These are phyloP conservation scores for Umbelopsis sp. DNA, from an alignment of 192 early-diverging fungal genomes.

Conservation along the genomic window DNA sequence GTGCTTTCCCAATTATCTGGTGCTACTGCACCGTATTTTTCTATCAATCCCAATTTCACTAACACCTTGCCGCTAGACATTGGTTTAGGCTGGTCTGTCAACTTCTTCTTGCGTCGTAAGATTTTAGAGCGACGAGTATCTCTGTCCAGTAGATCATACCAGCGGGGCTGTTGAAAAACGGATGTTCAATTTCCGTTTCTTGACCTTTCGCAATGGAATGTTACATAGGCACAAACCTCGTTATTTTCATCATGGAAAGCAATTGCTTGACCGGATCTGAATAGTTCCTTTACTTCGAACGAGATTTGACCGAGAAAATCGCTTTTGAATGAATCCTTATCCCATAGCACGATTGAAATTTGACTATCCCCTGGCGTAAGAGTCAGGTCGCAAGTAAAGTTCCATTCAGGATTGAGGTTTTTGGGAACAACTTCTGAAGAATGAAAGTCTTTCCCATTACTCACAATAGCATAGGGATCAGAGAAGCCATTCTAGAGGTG, in stretches of 20 bases:
- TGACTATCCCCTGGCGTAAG: constrained; percentile 35
- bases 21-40: not conserved
- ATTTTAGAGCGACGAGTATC: not conserved
- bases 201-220: not conserved
- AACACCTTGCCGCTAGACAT: not conserved
- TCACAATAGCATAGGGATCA: constrained; percentile 45
- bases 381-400: constrained; percentile 54
- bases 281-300: constrained; percentile 57
- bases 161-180: not conserved
- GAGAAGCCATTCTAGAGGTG: not conserved
- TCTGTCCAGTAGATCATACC: not conserved
- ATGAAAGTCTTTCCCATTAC: constrained; percentile 53
- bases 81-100: not conserved
- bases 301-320: constrained; percentile 65
- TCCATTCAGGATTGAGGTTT: constrained; percentile 65
- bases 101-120: not conserved
- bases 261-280: constrained; percentile 40
- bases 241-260: constrained; percentile 53
- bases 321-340: constrained; percentile 62
- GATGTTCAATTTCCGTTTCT: not conserved
- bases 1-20: not conserved
- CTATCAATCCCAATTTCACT: constrained; percentile 10
- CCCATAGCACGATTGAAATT: constrained; percentile 58
- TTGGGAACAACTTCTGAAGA: constrained; percentile 60
- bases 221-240: constrained; percentile 30